A percentile compares a stretch with the other conserved stretches of the same genome.
Evolutionary conservation across 805 yeast species (phyloP).

Genomic region (Ogataea pilisensis): DNA sequence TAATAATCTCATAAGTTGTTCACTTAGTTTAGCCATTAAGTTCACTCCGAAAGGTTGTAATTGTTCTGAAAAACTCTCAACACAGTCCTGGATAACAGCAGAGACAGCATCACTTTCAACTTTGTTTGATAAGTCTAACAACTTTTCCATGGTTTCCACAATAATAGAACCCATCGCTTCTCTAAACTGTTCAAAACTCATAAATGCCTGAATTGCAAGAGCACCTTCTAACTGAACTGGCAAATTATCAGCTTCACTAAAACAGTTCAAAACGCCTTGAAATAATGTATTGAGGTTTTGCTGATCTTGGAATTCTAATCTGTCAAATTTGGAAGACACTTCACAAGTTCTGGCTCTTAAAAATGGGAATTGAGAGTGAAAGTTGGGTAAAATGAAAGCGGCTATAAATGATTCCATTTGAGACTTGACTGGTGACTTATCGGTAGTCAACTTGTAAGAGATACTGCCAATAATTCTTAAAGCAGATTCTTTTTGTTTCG

Average conservation of each 20-base stretch:
- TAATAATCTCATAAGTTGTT: conserved; percentile 71
- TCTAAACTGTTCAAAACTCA: conserved; percentile 60
- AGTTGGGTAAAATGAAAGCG: conserved; percentile 65
- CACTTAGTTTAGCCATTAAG: conserved; percentile 54
- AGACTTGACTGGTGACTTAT: conserved; percentile 51
- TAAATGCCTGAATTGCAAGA: conserved; percentile 75
- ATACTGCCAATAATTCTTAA: conserved; percentile 75
- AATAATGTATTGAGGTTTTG: conserved; percentile 35
- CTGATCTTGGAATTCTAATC: conserved; percentile 45
- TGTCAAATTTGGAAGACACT: conserved; percentile 60
- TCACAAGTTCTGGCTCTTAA: conserved; percentile 75
- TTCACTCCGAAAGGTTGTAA: conserved; percentile 87
- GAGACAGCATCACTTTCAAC: conserved; percentile 85
- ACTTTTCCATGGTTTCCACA: conserved; percentile 75
- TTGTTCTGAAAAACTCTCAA: conserved; percentile 81
- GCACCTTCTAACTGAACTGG: conserved; percentile 86
- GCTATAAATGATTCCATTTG: conserved; percentile 70
- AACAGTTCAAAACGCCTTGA: conserved; percentile 43
- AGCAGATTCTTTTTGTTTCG: conserved; percentile 72
- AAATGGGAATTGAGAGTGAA: conserved; percentile 57
- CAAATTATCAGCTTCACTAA: conserved; percentile 47
- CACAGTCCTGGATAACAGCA: conserved; percentile 93
- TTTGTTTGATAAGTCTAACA: conserved; percentile 69
- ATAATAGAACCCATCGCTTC: conserved; percentile 65
- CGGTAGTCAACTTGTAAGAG: conserved; percentile 50